Base-by-base conservation (phyloP, 305 asterid species). In the Stenogyne calaminthoides region DNA sequence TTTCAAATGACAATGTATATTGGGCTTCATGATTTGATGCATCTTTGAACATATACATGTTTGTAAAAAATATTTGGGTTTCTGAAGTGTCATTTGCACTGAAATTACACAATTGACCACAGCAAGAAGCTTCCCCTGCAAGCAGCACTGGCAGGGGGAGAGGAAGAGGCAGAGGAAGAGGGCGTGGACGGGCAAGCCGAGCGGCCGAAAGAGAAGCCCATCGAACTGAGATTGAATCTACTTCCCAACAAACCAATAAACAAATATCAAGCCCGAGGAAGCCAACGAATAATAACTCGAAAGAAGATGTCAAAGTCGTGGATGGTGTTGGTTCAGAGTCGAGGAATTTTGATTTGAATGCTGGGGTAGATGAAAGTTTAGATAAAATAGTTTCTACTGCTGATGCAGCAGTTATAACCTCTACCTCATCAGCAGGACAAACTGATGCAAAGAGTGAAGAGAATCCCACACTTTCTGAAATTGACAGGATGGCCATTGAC, bases 131-230 rank as follows among this genome's bases (percentile, higher is more conserved):
- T 69, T 61, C 82, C 73, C 92, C 87, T 51, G 61, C 90, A 25
- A 81, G 87, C 80, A 76, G 83, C 81, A 80, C 76, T 54, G 91
- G 94, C 70, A 81, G 98, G 81, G 97, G 97, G 77, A 82, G 98
- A 82, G 98, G 98, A 18, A 77, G 97, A 70, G 96, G 98, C 29
- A 86, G 98, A 77, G 97, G 97, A 54, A 82, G 99, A 82, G 99
- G 97, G 27, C 90, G 97, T 25, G 97, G 98, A 2, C 84, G 97
- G 46, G 85, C 81, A 51, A 77, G 79, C 66, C 82, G 85, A 63
- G 74, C 75, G 7, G 67, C 86, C 11, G 97, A 93, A 61, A 87
- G 84, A 75, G 97, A 93, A 52, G 71, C 80, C 51, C 64, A 76
- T 49, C 89, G 78, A 39, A 78, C 37, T 4, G 95, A 89, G 71